These are phyloP conservation scores for Capronia epimyces DNA, from an alignment of 2,329 filamentous ascomycete species.

Conservation along the genomic window DNA sequence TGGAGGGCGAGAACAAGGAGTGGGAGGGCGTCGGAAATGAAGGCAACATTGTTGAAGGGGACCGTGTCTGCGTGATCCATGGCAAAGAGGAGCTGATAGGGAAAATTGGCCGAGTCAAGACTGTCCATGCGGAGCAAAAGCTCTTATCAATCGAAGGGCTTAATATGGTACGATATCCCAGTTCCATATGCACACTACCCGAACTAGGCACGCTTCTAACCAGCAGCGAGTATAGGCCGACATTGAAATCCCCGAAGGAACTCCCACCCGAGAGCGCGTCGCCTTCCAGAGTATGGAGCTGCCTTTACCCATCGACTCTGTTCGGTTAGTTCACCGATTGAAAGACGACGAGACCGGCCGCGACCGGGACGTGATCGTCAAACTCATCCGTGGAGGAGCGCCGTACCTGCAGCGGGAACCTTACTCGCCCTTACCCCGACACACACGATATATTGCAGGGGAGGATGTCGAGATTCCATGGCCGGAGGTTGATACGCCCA, in stretches of 20 bases:
- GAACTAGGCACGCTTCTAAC: neutral
- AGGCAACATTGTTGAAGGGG: conserved; percentile 57
- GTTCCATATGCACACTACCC: neutral
- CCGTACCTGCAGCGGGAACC: conserved; percentile 49
- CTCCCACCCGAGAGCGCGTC: conserved; percentile 31
- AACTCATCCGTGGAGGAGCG: conserved; percentile 56
- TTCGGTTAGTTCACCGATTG: conserved; percentile 77
- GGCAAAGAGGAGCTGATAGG: conserved; percentile 66
- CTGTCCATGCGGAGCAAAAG: conserved; percentile 52
- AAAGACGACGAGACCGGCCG: conserved; percentile 47
- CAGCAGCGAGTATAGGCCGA: conserved; percentile 35
- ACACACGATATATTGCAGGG: conserved; percentile 58
- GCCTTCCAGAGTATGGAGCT: conserved; percentile 48
- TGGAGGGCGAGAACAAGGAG: conserved; percentile 38
- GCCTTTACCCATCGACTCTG: conserved; percentile 61
- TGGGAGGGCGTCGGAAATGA: conserved; percentile 19
- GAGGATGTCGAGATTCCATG: conserved; percentile 62
- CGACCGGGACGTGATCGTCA: conserved; percentile 69
- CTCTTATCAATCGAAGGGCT: conserved; percentile 57
- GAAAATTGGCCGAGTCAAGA: conserved; percentile 68
- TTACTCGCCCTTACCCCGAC: conserved; percentile 39
- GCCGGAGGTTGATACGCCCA: conserved; percentile 54
- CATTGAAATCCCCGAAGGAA: conserved; percentile 38
- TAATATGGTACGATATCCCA: conserved; percentile 54
- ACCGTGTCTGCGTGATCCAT: conserved; percentile 75